Evolutionary conservation across 257 asterid genomes (phyloP).

Genomic region (Forsythia viridissima): DNA sequence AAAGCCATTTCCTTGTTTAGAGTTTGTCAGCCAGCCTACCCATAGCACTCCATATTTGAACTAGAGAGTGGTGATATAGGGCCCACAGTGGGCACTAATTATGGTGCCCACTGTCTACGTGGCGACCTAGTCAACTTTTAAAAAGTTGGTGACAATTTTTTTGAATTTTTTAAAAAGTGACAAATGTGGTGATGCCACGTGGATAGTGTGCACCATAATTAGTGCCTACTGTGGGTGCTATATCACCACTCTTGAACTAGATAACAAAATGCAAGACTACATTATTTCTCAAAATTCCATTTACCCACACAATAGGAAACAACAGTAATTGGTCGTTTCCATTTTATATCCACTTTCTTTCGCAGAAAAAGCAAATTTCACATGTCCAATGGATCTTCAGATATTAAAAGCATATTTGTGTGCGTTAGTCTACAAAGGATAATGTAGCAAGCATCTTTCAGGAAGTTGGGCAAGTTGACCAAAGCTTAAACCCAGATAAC

Average conservation of each 20-base stretch:
- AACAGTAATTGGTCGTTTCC: background rate
- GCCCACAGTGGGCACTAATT: too few relatives aligned
- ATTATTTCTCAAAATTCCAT: constrained; percentile 1
- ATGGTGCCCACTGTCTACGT: too few relatives aligned
- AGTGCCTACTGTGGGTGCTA: too few relatives aligned
- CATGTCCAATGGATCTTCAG: background rate
- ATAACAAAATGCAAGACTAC: background rate
- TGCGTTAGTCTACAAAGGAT: background rate
- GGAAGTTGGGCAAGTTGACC: background rate
- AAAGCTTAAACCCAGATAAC: background rate
- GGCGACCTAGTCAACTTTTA: too few relatives aligned
- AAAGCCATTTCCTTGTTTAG: background rate
- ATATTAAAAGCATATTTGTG: background rate
- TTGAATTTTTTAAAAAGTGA: too few relatives aligned
- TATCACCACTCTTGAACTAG: background rate
- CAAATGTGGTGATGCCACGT: too few relatives aligned
- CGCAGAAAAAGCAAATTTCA: background rate
- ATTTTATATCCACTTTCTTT: background rate
- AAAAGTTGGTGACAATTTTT: too few relatives aligned
- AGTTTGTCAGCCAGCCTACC: background rate
- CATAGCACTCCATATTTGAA: background rate
- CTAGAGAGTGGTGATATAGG: background rate
- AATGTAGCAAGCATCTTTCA: background rate
- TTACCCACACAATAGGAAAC: background rate
- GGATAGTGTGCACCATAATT: too few relatives aligned